These are phyloP conservation scores for Fraxinus sp. DNA, from an alignment of 305 asterid genomes.

Conservation along the genomic window DNA sequence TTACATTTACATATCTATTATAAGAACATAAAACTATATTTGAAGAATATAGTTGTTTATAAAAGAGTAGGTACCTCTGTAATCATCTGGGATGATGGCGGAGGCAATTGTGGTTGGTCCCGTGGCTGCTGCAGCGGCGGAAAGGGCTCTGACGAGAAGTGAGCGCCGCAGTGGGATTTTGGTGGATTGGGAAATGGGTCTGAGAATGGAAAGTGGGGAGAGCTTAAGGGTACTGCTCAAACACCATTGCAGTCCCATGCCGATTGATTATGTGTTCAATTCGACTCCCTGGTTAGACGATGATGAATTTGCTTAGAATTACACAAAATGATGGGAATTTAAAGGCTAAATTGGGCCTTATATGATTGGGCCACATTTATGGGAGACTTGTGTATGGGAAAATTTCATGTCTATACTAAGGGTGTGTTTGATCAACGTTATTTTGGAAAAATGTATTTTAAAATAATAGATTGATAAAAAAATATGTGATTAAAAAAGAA, in stretches of 20 bases:
- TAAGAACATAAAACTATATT: neutral
- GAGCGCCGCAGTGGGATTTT: constrained; percentile 24
- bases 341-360: neutral
- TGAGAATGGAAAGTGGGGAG: constrained; percentile 30
- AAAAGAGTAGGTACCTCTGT: constrained; percentile 38
- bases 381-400: too few relatives aligned
- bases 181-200: constrained; percentile 24
- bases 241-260: constrained; percentile 29
- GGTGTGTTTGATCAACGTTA: too few relatives aligned
- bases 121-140: constrained; percentile 41
- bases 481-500: too few relatives aligned
- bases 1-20: constrained; percentile 4
- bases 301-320: neutral
- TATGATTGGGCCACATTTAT: neutral
- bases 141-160: constrained; percentile 43
- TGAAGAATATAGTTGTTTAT: neutral
- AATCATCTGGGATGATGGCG: constrained; percentile 26
- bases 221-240: constrained; percentile 13
- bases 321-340: neutral
- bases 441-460: too few relatives aligned
- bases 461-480: too few relatives aligned
- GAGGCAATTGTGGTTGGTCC: constrained; percentile 26
- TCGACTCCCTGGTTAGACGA: neutral
- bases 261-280: neutral
- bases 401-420: too few relatives aligned